Conservation (phyloP, 306 rosid species). For the Castanea mollissima region DNA sequence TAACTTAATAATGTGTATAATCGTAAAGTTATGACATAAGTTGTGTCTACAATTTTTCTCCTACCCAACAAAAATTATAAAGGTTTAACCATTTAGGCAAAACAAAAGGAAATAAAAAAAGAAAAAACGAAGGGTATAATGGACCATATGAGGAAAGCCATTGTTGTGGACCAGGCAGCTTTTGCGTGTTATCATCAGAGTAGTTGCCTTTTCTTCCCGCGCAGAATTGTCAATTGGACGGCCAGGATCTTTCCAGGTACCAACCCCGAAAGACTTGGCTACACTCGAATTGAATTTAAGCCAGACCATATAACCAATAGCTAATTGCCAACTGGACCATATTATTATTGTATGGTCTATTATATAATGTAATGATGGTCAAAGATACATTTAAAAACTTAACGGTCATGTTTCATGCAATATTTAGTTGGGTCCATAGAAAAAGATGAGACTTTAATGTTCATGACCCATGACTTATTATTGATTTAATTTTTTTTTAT, state of each 20-base stretch:
- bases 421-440: too few relatives aligned
- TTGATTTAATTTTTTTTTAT: not conserved
- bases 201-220: not conserved
- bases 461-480: not conserved
- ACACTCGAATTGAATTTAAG: not conserved
- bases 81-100: too few relatives aligned
- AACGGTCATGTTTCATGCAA: too few relatives aligned
- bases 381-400: too few relatives aligned
- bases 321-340: not conserved
- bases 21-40: too few relatives aligned
- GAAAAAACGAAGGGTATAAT: not conserved
- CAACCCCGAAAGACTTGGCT: not conserved
- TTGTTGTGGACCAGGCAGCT: not conserved
- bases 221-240: slow-evolving; percentile 4
- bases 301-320: not conserved
- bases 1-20: too few relatives aligned
- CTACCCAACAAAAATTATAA: too few relatives aligned
- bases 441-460: too few relatives aligned
- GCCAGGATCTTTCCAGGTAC: not conserved
- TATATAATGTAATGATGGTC: not conserved
- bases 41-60: too few relatives aligned
- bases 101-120: too few relatives aligned
- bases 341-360: not conserved
- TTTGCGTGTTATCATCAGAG: not conserved
- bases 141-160: not conserved